Conservation (phyloP, 192 early-diverging fungal genomes). For the Spinellus fusiger region DNA sequence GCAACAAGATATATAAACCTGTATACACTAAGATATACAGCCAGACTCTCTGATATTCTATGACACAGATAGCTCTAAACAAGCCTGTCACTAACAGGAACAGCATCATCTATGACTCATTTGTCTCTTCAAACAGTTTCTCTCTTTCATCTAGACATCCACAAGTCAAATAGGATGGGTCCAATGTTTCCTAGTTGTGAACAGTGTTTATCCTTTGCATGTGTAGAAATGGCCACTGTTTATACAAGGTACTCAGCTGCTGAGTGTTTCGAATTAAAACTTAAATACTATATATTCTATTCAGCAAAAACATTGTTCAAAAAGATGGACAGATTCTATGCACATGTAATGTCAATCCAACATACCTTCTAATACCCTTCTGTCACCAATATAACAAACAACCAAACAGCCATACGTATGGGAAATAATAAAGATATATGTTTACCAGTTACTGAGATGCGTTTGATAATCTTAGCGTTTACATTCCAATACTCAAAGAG, state of each 20-base stretch:
- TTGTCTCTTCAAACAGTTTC: not conserved
- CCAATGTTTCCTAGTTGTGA: not conserved
- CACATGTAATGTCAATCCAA: not conserved
- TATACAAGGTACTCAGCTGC: not conserved
- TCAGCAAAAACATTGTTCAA: not conserved
- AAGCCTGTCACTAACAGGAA: not conserved
- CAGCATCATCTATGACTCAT: not conserved
- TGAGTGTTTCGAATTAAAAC: not conserved
- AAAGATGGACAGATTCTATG: not conserved
- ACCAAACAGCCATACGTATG: not conserved
- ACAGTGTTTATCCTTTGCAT: not conserved
- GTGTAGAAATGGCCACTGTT: not conserved
- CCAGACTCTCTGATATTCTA: not conserved
- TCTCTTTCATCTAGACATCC: not conserved
- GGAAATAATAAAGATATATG: not conserved
- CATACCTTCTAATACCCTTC: not conserved
- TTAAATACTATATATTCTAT: not conserved
- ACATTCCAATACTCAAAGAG: not conserved
- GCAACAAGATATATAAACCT: not conserved
- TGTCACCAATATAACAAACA: not conserved
- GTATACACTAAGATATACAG: not conserved
- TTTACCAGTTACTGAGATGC: not conserved
- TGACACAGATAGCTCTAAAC: not conserved
- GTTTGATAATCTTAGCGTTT: not conserved
- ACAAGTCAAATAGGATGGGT: not conserved